Evolutionary conservation across 495 filamentous ascomycete species (phyloP), one percentile per base, ranked within the genome.

Genomic region (Neurospora sp.): DNA sequence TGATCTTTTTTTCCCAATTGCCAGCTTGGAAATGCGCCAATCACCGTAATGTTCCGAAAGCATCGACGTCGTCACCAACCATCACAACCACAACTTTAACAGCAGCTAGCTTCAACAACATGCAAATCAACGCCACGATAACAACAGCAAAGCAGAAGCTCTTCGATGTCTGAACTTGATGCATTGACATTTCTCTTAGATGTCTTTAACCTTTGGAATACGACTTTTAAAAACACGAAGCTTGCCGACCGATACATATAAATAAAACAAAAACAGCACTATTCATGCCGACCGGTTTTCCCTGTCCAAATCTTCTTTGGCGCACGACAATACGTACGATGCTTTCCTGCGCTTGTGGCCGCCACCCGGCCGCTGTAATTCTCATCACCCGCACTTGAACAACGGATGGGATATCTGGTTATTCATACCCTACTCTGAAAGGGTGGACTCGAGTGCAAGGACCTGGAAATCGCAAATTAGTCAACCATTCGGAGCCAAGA

Each of bases 361-460:
- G 14, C 27, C 54, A 66, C 23, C 54, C 54, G 23, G 23, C 54
- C 54, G 54, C 54, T 31, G 23, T 31, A 62, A 62, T 62, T 62
- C 5, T 62, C 54, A 20, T 62, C 54, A 62, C 11, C 23, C 48
- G 48, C 23, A 62, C 20, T 62, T 27, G 6, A 3, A 4, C 12
- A 62, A 31, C 23, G 54, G 54, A 62, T 62, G 54, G 54, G 10
- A 62, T 62, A 16, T 62, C 54, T 62, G 54, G 23, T 62, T 31
- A 31, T 62, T 62, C 23, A 62, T 12, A 16, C 54, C 54, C 23
- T 66, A 66, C 54, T 66, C 54, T 35, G 54, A 31, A 66, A 66
- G 54, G 23, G 74, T 77, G 23, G 77, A 78, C 71, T 83, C 81
- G 38, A 79, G 77, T 23, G 81, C 80, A 69, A 82, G 70, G 39